Evolutionary conservation across 768 basidiomycete genomes (phyloP).

Genomic region (Tylopilus cervinicoccineus): DNA sequence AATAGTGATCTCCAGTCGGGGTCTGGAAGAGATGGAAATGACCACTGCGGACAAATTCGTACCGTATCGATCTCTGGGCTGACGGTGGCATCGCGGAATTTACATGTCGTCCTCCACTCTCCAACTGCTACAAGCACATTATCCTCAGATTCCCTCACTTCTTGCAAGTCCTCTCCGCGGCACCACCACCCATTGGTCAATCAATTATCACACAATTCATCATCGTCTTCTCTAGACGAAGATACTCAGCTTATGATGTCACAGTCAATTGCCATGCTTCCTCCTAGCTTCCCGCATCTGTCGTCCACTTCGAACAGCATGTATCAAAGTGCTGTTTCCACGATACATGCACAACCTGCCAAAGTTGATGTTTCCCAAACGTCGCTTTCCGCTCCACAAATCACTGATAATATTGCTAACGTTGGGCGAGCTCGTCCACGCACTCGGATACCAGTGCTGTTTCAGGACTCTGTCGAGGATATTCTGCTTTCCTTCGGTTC

Average conservation of each 20-base stretch:
- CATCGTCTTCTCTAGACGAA: constrained; percentile 62
- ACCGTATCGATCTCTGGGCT: constrained; percentile 57
- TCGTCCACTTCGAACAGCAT: constrained; percentile 60
- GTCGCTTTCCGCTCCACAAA: not conserved
- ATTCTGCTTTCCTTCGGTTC: constrained; percentile 57
- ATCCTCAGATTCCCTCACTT: constrained; percentile 25
- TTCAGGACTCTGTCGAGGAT: constrained; percentile 33
- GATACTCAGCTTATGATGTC: constrained; percentile 66
- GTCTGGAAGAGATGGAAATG: constrained; percentile 16
- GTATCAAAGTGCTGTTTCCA: constrained; percentile 72
- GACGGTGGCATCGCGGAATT: constrained; percentile 46
- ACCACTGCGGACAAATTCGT: constrained; percentile 32
- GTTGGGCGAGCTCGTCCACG: constrained; percentile 1
- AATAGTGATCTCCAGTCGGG: constrained; percentile 26
- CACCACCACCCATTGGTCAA: not conserved
- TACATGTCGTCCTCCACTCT: constrained; percentile 26
- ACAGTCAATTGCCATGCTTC: constrained; percentile 66
- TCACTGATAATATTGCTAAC: not conserved
- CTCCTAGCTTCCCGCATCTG: constrained; percentile 43
- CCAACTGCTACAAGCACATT: constrained; percentile 19
- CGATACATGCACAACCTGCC: constrained; percentile 3
- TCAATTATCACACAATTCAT: constrained; percentile 44
- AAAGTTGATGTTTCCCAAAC: not conserved
- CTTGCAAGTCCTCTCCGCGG: constrained; percentile 11
- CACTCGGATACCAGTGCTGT: constrained; percentile 7